Percentiles rank a stretch among this genome's conserved stretches.
These are phyloP conservation scores for Effrenium voratum DNA, from an alignment of 73 alveolate genomes.

Conservation along the genomic window DNA sequence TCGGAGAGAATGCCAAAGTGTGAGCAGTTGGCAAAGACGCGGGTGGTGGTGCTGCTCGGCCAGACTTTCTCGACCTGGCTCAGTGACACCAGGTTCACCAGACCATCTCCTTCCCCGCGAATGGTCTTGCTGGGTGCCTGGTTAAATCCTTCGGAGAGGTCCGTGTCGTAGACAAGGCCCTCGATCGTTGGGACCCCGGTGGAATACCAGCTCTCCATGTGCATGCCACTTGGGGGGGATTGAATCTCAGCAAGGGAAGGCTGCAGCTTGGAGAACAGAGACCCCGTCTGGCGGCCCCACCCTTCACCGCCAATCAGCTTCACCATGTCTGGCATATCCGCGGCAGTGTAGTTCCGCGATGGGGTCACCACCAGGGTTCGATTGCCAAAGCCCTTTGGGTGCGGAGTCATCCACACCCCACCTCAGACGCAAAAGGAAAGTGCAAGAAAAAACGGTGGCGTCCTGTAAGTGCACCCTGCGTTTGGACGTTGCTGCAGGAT, in stretches of 20 bases:
- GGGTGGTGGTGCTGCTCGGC: conserved; percentile 24
- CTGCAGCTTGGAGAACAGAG: conserved; percentile 46
- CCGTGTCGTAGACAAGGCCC: conserved; percentile 26
- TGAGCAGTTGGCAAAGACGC: conserved; percentile 27
- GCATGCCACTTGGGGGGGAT: conserved; percentile 5
- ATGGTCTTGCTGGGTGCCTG: neutral
- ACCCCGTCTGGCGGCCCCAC: conserved; percentile 50
- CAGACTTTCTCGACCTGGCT: conserved; percentile 57
- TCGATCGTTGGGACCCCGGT: conserved; percentile 23
- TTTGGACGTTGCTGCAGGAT: no score
- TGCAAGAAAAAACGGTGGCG: no score
- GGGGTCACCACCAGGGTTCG: conserved; percentile 44
- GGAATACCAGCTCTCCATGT: conserved; percentile 54
- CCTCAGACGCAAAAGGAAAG: no score
- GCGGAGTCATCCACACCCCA: conserved; percentile 67
- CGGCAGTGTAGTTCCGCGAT: conserved; percentile 52
- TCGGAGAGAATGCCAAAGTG: conserved; percentile 53
- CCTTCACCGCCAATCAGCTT: neutral
- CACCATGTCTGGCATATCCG: conserved; percentile 32
- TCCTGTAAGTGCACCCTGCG: no score
- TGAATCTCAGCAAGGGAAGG: conserved; percentile 20
- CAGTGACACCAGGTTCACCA: conserved; percentile 51
- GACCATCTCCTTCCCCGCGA: conserved; percentile 60
- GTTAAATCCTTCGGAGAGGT: conserved; percentile 45
- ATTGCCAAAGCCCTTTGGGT: conserved; percentile 43